phyloP scores from a whole-genome alignment of 805 yeast species.

The Candida oleophila region DNA sequence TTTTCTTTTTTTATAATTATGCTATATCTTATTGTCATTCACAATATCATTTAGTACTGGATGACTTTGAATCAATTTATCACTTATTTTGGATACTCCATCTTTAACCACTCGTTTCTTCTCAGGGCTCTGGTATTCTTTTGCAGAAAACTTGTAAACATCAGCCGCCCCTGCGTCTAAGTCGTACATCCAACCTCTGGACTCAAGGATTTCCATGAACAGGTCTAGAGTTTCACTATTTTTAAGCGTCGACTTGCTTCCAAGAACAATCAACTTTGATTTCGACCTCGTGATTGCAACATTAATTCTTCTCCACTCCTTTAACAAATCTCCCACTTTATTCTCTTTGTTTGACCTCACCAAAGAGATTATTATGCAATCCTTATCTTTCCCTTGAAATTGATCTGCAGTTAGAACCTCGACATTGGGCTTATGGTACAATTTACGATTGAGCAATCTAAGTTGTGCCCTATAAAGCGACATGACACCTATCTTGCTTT shows the following conservation, averaged over 20 bases:
- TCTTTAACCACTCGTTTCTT: slow-evolving; percentile 1
- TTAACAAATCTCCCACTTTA: slow-evolving; percentile 72
- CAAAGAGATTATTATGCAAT: slow-evolving; percentile 83
- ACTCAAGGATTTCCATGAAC: slow-evolving; percentile 57
- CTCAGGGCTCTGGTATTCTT: slow-evolving; percentile 3
- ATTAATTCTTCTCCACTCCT: slow-evolving; percentile 89
- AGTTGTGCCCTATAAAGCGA: slow-evolving; percentile 83
- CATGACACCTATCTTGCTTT: slow-evolving; percentile 75
- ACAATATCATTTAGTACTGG: slow-evolving; percentile 29
- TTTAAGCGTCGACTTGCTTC: slow-evolving; percentile 65
- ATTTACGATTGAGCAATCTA: slow-evolving; percentile 30
- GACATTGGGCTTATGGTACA: slow-evolving; percentile 40
- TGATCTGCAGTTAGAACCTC: slow-evolving; percentile 93
- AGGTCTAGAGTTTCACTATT: slow-evolving; percentile 51
- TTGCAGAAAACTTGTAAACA: slow-evolving; percentile 28
- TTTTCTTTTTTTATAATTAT: background rate
- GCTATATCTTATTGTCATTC: slow-evolving; percentile 21
- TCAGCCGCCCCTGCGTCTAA: slow-evolving; percentile 46
- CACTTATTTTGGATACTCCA: slow-evolving; percentile 1
- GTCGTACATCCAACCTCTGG: slow-evolving; percentile 62
- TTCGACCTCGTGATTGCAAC: slow-evolving; percentile 93
- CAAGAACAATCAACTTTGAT: slow-evolving; percentile 78
- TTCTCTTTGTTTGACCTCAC: slow-evolving; percentile 74
- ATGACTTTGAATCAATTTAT: slow-evolving; percentile 6
- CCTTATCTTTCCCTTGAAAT: slow-evolving; percentile 95